Evolutionary conservation across 108 stramenopile species (phyloP).

Genomic region (Nitzschia putrida): DNA sequence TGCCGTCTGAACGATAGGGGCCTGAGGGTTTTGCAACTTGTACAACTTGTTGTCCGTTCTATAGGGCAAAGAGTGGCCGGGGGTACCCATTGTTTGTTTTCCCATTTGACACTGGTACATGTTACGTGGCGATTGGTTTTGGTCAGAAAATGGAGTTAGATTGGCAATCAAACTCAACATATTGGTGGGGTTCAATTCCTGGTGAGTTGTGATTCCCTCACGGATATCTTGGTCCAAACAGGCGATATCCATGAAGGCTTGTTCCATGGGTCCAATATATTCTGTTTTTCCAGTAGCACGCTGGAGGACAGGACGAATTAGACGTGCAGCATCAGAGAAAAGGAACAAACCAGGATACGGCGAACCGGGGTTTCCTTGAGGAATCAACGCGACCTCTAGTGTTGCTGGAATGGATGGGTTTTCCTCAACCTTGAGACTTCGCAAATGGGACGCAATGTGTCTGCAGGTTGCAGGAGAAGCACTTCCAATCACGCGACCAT

Average conservation of each 20-base stretch:
- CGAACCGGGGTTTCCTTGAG: conserved; percentile 71
- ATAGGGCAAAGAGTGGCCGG: conserved; percentile 89
- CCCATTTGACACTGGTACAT: conserved; percentile 99
- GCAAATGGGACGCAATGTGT: conserved; percentile 64
- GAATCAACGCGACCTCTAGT: conserved; percentile 78
- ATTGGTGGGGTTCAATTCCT: conserved; percentile 94
- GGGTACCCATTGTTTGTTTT: conserved; percentile 99
- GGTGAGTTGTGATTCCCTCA: conserved; percentile 90
- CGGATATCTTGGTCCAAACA: conserved; percentile 90
- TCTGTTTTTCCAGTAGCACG: conserved; percentile 84
- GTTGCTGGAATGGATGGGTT: conserved; percentile 61
- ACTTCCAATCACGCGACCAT: conserved; percentile 78
- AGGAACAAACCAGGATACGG: conserved; percentile 95
- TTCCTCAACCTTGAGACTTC: conserved; percentile 72
- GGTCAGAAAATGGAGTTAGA: conserved; percentile 96
- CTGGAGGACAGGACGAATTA: conserved; percentile 93
- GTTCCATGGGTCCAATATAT: conserved; percentile 96
- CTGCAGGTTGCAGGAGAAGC: conserved; percentile 60
- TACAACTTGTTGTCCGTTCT: conserved; percentile 97
- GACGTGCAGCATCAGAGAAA: conserved; percentile 82
- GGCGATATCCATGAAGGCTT: conserved; percentile 95
- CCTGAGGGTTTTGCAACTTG: conserved; percentile 92
- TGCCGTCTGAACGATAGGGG: conserved; percentile 94
- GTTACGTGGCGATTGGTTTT: conserved; percentile 98
- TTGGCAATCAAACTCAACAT: conserved; percentile 97